Conservation (phyloP, 306 rosid species). For the Rosa chinensis region DNA sequence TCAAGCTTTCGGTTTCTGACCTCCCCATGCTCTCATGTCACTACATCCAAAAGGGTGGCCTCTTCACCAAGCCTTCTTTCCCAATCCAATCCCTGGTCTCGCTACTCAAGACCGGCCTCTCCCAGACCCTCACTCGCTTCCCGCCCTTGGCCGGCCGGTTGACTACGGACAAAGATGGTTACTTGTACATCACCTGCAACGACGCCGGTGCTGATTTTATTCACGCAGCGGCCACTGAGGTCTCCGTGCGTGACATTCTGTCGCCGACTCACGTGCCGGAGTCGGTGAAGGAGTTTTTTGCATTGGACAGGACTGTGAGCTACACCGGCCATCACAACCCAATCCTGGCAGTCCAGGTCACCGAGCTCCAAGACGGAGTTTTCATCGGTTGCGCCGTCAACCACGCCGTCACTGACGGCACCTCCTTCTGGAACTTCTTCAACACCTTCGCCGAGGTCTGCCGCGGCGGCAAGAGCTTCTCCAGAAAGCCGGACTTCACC, state of each 20-base stretch:
- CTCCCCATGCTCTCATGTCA: slow-evolving; percentile 92
- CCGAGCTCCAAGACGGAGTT: slow-evolving; percentile 69
- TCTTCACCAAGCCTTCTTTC: slow-evolving; percentile 58
- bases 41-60: slow-evolving; percentile 89
- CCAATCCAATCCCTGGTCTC: slow-evolving; percentile 35
- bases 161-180: slow-evolving; percentile 51
- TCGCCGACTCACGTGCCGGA: slow-evolving; percentile 44
- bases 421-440: slow-evolving; percentile 96
- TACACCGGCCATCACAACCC: slow-evolving; percentile 65
- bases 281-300: slow-evolving; percentile 51
- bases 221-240: slow-evolving; percentile 38
- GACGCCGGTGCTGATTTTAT: slow-evolving; percentile 75
- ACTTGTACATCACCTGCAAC: slow-evolving; percentile 62
- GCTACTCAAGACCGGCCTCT: slow-evolving; percentile 49
- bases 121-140: slow-evolving; percentile 62
- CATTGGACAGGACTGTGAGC: slow-evolving; percentile 66
- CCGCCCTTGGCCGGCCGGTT: slow-evolving; percentile 92
- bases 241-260: slow-evolving; percentile 41
- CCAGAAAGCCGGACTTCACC: slow-evolving; percentile 55
- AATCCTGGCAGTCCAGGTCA: slow-evolving; percentile 69
- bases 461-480: slow-evolving; percentile 28
- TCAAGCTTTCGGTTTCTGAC: slow-evolving; percentile 89
- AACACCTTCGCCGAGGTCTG: slow-evolving; percentile 73
- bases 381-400: slow-evolving; percentile 75
- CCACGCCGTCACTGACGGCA: slow-evolving; percentile 82